Conservation (phyloP, 768 basidiomycete genomes). For the Glaciozyma martinii region DNA sequence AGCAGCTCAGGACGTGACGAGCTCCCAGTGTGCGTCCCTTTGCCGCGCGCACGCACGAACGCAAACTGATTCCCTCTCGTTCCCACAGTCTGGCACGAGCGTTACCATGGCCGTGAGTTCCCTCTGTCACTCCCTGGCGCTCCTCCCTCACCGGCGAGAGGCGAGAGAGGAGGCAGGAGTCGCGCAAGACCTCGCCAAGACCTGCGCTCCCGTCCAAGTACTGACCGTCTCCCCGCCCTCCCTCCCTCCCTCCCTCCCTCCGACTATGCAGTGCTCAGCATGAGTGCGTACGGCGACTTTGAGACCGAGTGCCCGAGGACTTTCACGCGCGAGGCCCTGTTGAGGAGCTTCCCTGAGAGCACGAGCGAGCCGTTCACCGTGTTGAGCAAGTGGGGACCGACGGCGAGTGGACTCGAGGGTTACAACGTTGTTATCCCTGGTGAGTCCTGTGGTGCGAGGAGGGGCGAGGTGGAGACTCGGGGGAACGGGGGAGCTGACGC, state of each 20-base stretch:
- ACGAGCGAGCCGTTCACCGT: constrained; percentile 25
- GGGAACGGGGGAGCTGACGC: background rate
- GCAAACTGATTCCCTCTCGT: background rate
- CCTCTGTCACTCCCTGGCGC: too few species aligned
- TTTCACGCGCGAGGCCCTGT: constrained; percentile 18
- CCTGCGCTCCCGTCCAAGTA: too few species aligned
- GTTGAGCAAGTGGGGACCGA: constrained; percentile 29
- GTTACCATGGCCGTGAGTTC: constrained; percentile 3
- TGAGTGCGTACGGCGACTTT: constrained; percentile 30
- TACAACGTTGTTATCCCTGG: constrained; percentile 31
- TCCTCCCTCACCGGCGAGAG: too few species aligned
- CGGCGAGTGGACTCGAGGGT: constrained; percentile 23
- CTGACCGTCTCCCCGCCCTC: background rate
- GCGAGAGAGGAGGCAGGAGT: too few species aligned
- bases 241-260: too few species aligned
- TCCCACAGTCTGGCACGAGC: constrained; percentile 16
- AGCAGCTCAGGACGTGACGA: too few species aligned
- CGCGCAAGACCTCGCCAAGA: too few species aligned
- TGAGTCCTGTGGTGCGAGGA: background rate
- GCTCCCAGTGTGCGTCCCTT: too few species aligned
- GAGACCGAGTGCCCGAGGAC: constrained; percentile 25
- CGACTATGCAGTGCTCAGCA: too few species aligned
- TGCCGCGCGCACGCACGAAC: too few species aligned
- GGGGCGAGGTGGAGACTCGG: too few species aligned
- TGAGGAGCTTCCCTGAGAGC: constrained; percentile 28